Conservation (phyloP, 2,329 filamentous ascomycete genomes). For the Raffaelea deltoideospora region DNA sequence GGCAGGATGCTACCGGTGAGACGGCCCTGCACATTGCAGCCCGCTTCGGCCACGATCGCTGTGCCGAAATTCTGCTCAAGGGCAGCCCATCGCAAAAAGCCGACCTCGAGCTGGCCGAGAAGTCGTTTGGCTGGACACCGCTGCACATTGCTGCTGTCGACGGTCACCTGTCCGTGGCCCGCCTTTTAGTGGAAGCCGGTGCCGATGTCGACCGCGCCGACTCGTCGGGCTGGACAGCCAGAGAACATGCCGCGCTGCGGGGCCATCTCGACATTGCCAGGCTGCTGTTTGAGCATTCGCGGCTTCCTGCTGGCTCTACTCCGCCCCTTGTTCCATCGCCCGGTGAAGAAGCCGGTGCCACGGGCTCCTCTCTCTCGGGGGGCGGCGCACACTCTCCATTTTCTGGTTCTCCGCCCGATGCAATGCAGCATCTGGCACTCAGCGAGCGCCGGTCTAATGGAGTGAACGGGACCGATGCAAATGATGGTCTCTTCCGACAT, state of each 20-base stretch:
- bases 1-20: conserved; percentile 79
- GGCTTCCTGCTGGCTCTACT: too few relatives aligned
- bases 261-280: conserved; percentile 74
- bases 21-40: conserved; percentile 86
- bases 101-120: conserved; percentile 50
- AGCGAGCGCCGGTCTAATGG: conserved; percentile 41
- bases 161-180: conserved; percentile 59
- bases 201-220: conserved; percentile 63
- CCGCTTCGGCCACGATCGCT: conserved; percentile 70
- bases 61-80: conserved; percentile 59
- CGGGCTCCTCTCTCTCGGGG: conserved; percentile 11
- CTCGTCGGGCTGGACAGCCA: conserved; percentile 84
- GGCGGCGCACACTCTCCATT: too few relatives aligned
- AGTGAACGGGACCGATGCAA: conserved; percentile 7
- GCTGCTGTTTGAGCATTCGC: conserved; percentile 43
- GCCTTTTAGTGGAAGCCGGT: conserved; percentile 63
- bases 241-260: conserved; percentile 80
- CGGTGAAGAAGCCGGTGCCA: conserved; percentile 13
- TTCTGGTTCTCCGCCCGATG: too few relatives aligned
- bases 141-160: conserved; percentile 87
- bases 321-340: too few relatives aligned
- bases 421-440: conserved; percentile 41
- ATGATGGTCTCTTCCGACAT: conserved; percentile 22
- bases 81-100: conserved; percentile 54
- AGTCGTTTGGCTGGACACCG: conserved; percentile 87